These are phyloP conservation scores for Melocanna baccifera DNA, from an alignment of 176 grass and related monocot species.

Conservation along the genomic window DNA sequence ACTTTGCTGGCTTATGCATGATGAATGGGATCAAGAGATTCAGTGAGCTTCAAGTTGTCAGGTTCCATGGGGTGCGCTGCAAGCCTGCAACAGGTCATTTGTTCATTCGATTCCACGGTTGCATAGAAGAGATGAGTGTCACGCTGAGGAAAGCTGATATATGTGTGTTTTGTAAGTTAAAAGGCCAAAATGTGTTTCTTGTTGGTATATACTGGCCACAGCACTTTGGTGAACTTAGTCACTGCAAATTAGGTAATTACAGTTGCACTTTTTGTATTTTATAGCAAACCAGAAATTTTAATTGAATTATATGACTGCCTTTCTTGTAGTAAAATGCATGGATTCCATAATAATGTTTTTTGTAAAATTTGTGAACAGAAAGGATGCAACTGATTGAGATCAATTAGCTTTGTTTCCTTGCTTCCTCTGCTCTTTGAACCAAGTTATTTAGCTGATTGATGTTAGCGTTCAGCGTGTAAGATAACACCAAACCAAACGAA, in stretches of 20 bases:
- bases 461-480: background rate
- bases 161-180: slow-evolving; percentile 49
- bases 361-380: slow-evolving; percentile 28
- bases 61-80: slow-evolving; percentile 31
- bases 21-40: slow-evolving; percentile 31
- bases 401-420: background rate
- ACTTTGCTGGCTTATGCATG: slow-evolving; percentile 59
- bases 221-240: slow-evolving; percentile 56
- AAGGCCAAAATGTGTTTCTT: slow-evolving; percentile 68
- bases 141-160: slow-evolving; percentile 27
- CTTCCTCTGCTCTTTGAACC: background rate
- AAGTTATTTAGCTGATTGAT: background rate
- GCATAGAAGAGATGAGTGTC: slow-evolving; percentile 29
- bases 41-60: slow-evolving; percentile 24
- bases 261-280: slow-evolving; percentile 62
- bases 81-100: slow-evolving; percentile 26
- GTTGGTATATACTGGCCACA: slow-evolving; percentile 62
- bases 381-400: slow-evolving; percentile 14
- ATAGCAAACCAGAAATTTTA: slow-evolving; percentile 47
- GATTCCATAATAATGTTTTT: slow-evolving; percentile 9
- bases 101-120: slow-evolving; percentile 39
- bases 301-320: slow-evolving; percentile 38
- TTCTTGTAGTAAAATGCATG: slow-evolving; percentile 37
- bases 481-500: background rate
- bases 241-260: slow-evolving; percentile 60